Base-by-base conservation (phyloP, 2,329 filamentous ascomycete species). In the Graphilbum fragrans region DNA sequence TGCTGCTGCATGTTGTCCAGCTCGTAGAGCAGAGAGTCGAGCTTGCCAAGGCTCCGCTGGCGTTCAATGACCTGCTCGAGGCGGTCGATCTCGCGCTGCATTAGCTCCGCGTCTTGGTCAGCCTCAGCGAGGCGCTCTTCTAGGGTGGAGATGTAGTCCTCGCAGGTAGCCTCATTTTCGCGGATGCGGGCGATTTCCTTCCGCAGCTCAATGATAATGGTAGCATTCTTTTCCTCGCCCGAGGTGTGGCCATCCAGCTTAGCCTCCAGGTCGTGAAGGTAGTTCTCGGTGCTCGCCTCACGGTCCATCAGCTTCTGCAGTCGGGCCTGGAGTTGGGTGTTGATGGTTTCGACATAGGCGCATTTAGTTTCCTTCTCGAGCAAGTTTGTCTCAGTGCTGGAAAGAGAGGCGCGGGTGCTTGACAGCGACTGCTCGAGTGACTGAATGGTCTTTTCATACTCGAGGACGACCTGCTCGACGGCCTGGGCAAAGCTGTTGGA, bases 381-480 rank as follows among this genome's bases (percentile, higher is more conserved):
- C 20, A 98, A 69, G 43, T 68, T 82, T 41, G 87, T 92, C 59
- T 98, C 93, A 0, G 84, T 88, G 48, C 68, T 81, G 11, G 92
- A 82, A 22, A 98, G 69, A 0, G 85, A 86, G 27, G 83, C 72
- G 43, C 92, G 77, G 1, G 92, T 96, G 54, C 79, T 92, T 1
- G 88, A 88, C 14, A 98, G 74, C 2, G 88, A 95, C 39, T 87
- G 80, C 60, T 98, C 92, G 16, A 98, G 72, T 41, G 77, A 82
- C 58, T 96, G 88, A 38, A 98, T 98, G 0, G 93, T 98, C 70
- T 94, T 96, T 59, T 98, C 93, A 57, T 98, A 98, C 61, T 98
- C 92, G 38, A 96, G 67, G 3, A 98, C 86, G 19, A 98, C 86
- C 55, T 94, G 85, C 55, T 98, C 92, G 18, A 98, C 90, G 22